Evolutionary conservation across 2,329 filamentous ascomycete genomes (phyloP), one percentile per base, ranked within the genome.

Genomic region (Monilinia fructigena): DNA sequence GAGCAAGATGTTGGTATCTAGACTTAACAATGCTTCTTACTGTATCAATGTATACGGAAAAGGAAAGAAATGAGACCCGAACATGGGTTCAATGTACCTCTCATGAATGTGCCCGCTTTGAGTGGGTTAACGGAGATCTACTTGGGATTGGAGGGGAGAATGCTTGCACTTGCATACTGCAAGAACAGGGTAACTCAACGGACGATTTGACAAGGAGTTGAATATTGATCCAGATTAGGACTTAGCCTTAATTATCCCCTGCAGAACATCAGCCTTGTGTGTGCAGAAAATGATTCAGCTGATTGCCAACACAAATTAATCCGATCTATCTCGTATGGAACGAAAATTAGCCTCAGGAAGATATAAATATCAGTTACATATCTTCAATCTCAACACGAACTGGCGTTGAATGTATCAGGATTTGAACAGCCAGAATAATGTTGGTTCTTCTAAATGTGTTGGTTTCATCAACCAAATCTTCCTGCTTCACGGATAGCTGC

Each of bases 91-190:
- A 47, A 52, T 23, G 28, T 28, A 42, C 58, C 65, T 66, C 58
- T 56, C 56, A 58, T 53, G 62, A 53, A 59, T 50, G 12, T 54
- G 58, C 64, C 59, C 48, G 67, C 63, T 60, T 53, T 54, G 52
- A 50, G 26, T 47, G 26, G 63, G 45, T 42, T 20, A n/a, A 11
- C 16, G 63, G 54, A 52, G 55, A 26, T 35, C 28, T n/a, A 48
- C 28, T 50, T 38, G 53, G 38, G 63, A 65, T 60, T 62, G 47
- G 63, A 60, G 63, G 47, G 45, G 23, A 53, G 38, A 16, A 66
- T 69, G 63, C 66, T 31, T 66, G 68, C 50, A 68, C 54, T 60
- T 68, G 68, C 68, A 69, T 66, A 20, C 48, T 59, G 54, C 54
- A 65, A 60, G 5, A 54, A 40, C 63, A 60, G 47, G 63, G 63